Evolutionary conservation across 495 filamentous ascomycete genomes (phyloP), one percentile per base, ranked within the genome.

Genomic region (Aspergillus baeticus): DNA sequence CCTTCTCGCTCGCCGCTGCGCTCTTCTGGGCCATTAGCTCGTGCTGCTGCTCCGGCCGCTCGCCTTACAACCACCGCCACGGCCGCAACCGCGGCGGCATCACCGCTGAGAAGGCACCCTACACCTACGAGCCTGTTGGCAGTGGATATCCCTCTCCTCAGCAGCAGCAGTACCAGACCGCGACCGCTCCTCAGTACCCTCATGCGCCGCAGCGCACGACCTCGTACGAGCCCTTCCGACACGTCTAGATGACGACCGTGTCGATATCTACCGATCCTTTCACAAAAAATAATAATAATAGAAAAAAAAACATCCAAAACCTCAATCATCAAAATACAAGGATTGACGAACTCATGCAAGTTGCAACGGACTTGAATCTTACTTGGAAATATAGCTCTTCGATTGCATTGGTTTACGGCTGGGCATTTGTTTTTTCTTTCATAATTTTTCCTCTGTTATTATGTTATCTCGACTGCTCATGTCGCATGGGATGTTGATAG

Each of bases 11-110:
- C 20, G 89, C 66, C 44, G 84, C 84, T 13, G 80, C 80, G 54
- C 61, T 96, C 62, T 96, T 96, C 86, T 98, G 93, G 93, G 76
- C 89, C 61, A 84, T 96, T 71, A 90, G 84, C 71, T 79, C 85
- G 53, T 97, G 93, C 87, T 97, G 92, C 84, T 96, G 93, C 79
- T 81, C 77, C 54, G 84, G 84, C n/a, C 72, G 74, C 59, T 77
- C 76, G 3, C 76, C 75, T 2, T 77, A 77, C 64, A 68, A 70
- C 63, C 70, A 76, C 69, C 63, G 63, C 35, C 60, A 71, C 36
- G 57, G 62, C 18, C 36, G 48, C 48, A 58, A 46, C 31, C 42
- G 57, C 22, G 61, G 68, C 33, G 52, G 66, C 33, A 33, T 79
- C 34, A 74, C 64, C 23, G 74, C 74, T 57, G 77, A 79, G 56